Evolutionary conservation across 1,284 basidiomycete species (phyloP).

Genomic region (Volvariella volvacea): DNA sequence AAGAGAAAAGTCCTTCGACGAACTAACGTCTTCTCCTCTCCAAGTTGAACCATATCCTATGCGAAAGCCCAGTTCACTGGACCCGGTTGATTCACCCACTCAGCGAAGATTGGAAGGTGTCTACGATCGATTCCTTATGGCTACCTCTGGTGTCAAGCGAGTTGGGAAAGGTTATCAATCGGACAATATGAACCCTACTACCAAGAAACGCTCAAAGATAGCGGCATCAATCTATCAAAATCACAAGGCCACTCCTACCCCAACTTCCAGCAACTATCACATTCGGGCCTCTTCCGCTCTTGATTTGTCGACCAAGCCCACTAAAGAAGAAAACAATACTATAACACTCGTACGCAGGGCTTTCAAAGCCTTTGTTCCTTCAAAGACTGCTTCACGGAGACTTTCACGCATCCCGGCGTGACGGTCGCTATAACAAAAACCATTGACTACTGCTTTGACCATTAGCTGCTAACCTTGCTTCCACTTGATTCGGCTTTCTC

Average conservation of each 20-base stretch:
- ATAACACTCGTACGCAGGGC: conserved; percentile 55
- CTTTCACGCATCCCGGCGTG: conserved; percentile 32
- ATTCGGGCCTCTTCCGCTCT: conserved; percentile 49
- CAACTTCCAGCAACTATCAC: conserved; percentile 58
- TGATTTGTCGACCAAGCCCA: conserved; percentile 21
- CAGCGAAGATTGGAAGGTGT: conserved; percentile 57
- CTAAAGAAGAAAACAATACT: conserved; percentile 24
- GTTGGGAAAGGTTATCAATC: conserved; percentile 72
- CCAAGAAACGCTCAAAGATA: conserved; percentile 18
- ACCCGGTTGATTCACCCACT: conserved; percentile 31
- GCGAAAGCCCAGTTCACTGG: conserved; percentile 31
- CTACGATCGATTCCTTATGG: conserved; percentile 74
- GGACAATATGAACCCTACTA: conserved; percentile 38
- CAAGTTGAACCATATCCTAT: conserved; percentile 59
- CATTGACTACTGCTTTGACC: no score
- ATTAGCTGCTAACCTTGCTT: no score
- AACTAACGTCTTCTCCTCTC: conserved; percentile 50
- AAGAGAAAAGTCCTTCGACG: conserved; percentile 35
- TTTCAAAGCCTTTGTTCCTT: conserved; percentile 59
- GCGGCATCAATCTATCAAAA: conserved; percentile 21
- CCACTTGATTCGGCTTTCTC: no score
- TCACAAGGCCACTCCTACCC: conserved; percentile 36
- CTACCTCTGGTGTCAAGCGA: conserved; percentile 67
- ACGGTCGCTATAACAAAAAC: conserved; percentile 5
- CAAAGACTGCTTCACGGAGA: conserved; percentile 40